A percentile compares a stretch with the other conserved stretches of the same genome.
Evolutionary conservation across 768 basidiomycete genomes (phyloP).

Genomic region (Boletus bicolor): DNA sequence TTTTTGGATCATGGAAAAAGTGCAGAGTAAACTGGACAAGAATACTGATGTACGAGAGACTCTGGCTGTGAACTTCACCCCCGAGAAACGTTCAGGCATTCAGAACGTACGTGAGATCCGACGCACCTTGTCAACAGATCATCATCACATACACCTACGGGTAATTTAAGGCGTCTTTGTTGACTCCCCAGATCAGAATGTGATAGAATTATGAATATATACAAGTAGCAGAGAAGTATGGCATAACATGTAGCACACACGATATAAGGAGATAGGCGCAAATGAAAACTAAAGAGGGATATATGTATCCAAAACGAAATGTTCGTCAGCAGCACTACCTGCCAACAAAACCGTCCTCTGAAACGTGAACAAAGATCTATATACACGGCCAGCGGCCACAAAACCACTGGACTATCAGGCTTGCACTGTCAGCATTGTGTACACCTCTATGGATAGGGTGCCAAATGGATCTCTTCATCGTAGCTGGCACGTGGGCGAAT

Average conservation of each 20-base stretch:
- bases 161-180: background rate
- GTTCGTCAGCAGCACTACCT: background rate
- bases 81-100: no score
- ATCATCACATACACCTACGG: no score
- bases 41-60: background rate
- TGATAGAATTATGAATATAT: background rate
- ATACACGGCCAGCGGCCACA: background rate
- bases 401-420: constrained; percentile 4
- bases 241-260: background rate
- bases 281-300: background rate
- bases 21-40: background rate
- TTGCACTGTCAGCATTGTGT: constrained; percentile 6
- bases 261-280: background rate
- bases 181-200: background rate
- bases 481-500: constrained; percentile 29
- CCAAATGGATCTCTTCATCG: constrained; percentile 41
- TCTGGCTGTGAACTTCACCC: background rate
- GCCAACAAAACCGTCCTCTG: background rate
- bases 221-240: background rate
- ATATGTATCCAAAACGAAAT: background rate
- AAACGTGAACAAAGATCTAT: background rate
- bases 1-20: background rate
- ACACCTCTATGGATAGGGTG: constrained; percentile 33
- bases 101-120: no score
- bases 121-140: no score